Evolutionary conservation across 2,329 filamentous ascomycete genomes (phyloP), one percentile per base, ranked within the genome.

Genomic region (Colletotrichum truncatum): DNA sequence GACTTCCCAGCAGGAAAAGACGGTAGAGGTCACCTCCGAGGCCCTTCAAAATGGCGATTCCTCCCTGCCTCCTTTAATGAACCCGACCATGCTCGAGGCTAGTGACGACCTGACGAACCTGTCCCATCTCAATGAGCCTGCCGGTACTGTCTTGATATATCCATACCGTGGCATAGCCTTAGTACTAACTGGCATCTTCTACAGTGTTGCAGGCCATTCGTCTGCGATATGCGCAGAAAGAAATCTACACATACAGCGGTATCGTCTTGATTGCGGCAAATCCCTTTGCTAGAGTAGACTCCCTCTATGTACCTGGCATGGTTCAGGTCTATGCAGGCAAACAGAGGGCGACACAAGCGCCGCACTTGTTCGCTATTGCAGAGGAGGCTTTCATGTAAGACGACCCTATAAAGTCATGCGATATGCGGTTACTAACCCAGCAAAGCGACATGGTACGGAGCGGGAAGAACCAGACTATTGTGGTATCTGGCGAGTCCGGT

Each of bases 271-370:
- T 99, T 82, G 96, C 96, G 68, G 97, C 96, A 69, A 99, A 99
- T 81, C 96, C 96, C 21, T 99, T 99, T 75, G 96, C 97, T 57
- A 89, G 96, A 70, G 94, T 99, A 71, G 96, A 99, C 78, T 99
- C 96, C 41, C 89, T 99, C 75, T 99, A 99, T 80, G 96, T 99
- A 10, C 94, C 95, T 16, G 96, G 96, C 70, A 99, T 99, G 95
- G 94, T 99, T n/a, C 96, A 99, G 79, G 94, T 98, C 38, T 99
- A 99, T 81, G 94, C 96, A 61, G 96, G 96, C 75, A 98, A 95
- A 81, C 94, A 98, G 80, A 89, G 96, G 80, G 94, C 94, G 65
- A 97, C 96, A 64, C 96, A 98, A 80, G 96, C 97, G 64, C 96
- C 96, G 58, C 96, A 99, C 88, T 82, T 99, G 75, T 99, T 99